Conservation (phyloP, 1,284 basidiomycete genomes). For the Kwoniella shivajii region DNA sequence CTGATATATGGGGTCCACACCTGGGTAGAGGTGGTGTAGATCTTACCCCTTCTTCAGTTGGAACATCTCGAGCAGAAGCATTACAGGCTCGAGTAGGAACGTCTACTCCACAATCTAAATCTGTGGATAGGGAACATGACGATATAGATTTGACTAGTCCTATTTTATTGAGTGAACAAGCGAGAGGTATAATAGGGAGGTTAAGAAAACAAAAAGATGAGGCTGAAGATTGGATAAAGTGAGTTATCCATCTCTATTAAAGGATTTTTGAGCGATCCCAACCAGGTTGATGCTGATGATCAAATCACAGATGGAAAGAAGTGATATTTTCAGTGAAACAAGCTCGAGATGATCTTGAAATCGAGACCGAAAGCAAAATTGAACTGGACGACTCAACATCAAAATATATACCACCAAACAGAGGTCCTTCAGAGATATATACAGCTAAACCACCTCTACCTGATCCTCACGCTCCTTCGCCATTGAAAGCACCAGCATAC, state of each 20-base stretch:
- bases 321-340: conserved; percentile 43
- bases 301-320: conserved; percentile 44
- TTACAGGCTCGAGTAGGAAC: conserved; percentile 31
- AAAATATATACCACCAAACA: not conserved
- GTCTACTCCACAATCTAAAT: conserved; percentile 35
- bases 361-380: not conserved
- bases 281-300: not conserved
- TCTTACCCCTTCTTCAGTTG: conserved; percentile 57
- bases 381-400: not conserved
- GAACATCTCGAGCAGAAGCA: conserved; percentile 14
- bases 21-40: conserved; percentile 83
- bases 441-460: conserved; percentile 17
- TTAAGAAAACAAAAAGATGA: conserved; percentile 89
- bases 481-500: conserved; percentile 54
- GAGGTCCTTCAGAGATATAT: not conserved
- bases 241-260: conserved; percentile 5
- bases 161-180: conserved; percentile 78
- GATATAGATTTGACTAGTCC: conserved; percentile 87
- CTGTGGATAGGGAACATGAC: conserved; percentile 21
- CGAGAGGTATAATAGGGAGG: conserved; percentile 79
- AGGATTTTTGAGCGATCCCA: not conserved
- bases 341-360: conserved; percentile 38
- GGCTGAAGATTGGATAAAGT: conserved; percentile 81
- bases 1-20: conserved; percentile 76
- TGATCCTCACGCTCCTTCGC: conserved; percentile 23